Conservation (phyloP, 2,329 filamentous ascomycete genomes). For the Orbilia javanica region DNA sequence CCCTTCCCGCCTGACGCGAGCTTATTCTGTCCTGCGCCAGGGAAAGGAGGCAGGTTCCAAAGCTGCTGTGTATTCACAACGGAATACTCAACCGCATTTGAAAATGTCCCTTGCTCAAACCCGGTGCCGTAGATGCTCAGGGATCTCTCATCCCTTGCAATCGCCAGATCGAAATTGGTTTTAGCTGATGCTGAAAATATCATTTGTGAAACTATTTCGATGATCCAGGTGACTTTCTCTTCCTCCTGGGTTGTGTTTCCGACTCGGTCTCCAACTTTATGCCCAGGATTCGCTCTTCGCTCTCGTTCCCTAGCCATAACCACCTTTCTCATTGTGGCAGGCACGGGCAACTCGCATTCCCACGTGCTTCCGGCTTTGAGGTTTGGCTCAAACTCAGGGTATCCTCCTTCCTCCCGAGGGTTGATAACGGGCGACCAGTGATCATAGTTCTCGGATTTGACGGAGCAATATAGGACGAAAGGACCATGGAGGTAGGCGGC, state of each 20-base stretch:
- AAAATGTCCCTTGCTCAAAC: constrained; percentile 69
- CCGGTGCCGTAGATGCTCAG: constrained; percentile 65
- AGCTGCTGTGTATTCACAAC: constrained; percentile 89
- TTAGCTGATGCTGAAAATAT: constrained; percentile 90
- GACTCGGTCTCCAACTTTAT: constrained; percentile 41
- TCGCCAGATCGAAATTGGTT: constrained; percentile 86
- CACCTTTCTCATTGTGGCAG: constrained; percentile 77
- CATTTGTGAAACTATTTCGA: constrained; percentile 92
- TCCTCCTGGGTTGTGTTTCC: constrained; percentile 64
- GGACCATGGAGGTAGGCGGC: constrained; percentile 97
- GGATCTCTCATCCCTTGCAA: constrained; percentile 87
- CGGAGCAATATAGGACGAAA: constrained; percentile 88
- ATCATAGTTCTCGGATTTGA: constrained; percentile 60
- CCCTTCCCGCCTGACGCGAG: constrained; percentile 38
- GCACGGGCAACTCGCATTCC: constrained; percentile 82
- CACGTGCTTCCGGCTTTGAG: constrained; percentile 93
- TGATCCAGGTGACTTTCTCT: constrained; percentile 81
- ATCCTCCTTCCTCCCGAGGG: constrained; percentile 67
- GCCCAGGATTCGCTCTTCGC: constrained; percentile 25
- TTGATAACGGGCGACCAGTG: constrained; percentile 69
- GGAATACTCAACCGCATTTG: constrained; percentile 79
- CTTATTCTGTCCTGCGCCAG: constrained; percentile 69
- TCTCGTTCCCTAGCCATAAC: constrained; percentile 51
- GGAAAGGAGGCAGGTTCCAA: constrained; percentile 92
- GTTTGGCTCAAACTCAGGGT: constrained; percentile 92